These are phyloP conservation scores for Neurospora africana DNA, from an alignment of 495 filamentous ascomycete species.

Conservation along the genomic window DNA sequence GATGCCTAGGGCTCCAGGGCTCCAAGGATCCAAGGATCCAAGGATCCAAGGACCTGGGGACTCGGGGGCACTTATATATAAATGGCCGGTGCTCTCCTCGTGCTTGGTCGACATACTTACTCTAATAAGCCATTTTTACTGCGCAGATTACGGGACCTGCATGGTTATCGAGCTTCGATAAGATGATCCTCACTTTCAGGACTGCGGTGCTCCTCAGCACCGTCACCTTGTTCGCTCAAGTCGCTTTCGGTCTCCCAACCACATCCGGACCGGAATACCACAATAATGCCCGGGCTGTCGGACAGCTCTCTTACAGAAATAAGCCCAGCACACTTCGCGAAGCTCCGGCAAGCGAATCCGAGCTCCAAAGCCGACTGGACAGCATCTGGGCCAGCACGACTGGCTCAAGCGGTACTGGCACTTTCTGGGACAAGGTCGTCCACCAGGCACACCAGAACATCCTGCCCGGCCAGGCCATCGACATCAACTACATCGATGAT, in stretches of 20 bases:
- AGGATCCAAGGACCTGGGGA: not conserved
- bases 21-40: not conserved
- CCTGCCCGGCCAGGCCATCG: not conserved
- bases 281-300: not conserved
- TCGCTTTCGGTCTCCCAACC: not conserved
- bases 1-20: not conserved
- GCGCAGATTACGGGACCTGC: not conserved
- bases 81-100: not conserved
- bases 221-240: not conserved
- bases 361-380: not conserved
- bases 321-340: not conserved
- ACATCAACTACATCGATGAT: not conserved
- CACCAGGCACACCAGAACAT: not conserved
- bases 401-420: not conserved
- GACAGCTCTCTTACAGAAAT: not conserved
- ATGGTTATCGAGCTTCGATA: not conserved
- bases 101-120: not conserved
- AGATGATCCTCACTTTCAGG: not conserved
- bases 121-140: not conserved
- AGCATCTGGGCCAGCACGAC: not conserved
- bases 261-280: not conserved
- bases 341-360: not conserved
- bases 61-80: not conserved
- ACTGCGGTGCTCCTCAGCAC: not conserved
- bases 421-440: not conserved